Percentiles rank a stretch among this genome's conserved stretches.
Conservation (phyloP, 768 basidiomycete genomes). For the Russula lepida region DNA sequence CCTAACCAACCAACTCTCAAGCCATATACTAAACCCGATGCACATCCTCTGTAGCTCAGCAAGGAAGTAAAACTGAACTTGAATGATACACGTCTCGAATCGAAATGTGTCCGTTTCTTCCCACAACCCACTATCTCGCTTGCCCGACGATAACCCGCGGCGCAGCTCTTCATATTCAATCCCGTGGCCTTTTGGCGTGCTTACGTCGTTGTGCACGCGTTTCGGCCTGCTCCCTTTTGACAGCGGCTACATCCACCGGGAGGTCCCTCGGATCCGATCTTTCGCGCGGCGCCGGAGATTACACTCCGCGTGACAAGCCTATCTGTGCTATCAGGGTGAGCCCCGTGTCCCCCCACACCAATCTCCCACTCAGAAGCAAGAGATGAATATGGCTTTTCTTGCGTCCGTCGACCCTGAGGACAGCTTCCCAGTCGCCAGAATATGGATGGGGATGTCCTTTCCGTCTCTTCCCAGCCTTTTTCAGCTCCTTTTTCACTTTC, state of each 20-base stretch:
- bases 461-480: not conserved
- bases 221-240: constrained; percentile 3
- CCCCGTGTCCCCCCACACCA: not conserved
- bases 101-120: not conserved
- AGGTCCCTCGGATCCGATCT: constrained; percentile 10
- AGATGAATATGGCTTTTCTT: not conserved
- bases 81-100: not conserved
- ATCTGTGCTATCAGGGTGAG: not conserved
- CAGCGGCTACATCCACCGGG: not conserved
- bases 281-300: constrained; percentile 9
- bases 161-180: not conserved
- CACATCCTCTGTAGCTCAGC: not conserved
- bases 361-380: not conserved
- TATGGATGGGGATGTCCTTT: not conserved
- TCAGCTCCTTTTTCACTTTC: not conserved
- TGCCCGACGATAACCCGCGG: constrained; percentile 3
- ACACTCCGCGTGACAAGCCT: constrained; percentile 6
- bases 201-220: constrained; percentile 9
- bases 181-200: constrained; percentile 10
- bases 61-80: not conserved
- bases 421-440: not conserved
- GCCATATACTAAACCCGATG: not conserved
- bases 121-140: not conserved
- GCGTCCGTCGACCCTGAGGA: not conserved
- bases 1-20: not conserved